Conservation (phyloP, 345 rosid species). For the Populus davidiana region DNA sequence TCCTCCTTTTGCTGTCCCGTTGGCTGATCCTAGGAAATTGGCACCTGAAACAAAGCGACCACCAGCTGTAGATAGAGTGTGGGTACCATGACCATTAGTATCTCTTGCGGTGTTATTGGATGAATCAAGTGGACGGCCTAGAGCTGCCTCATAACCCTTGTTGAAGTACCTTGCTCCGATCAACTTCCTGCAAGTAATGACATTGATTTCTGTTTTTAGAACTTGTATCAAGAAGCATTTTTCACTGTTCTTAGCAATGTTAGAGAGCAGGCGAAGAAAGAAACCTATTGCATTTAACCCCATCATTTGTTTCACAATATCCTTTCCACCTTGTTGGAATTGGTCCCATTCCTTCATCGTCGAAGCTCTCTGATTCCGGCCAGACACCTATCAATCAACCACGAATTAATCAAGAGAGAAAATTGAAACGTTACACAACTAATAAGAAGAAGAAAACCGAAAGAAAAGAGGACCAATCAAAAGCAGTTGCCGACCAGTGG, state of each 20-base stretch:
- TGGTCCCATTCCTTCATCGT: slow-evolving; percentile 17
- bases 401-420: not conserved
- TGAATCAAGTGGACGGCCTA: not conserved
- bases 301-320: slow-evolving; percentile 2
- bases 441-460: too few relatives aligned
- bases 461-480: too few relatives aligned
- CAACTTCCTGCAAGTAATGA: not conserved
- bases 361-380: slow-evolving; percentile 31
- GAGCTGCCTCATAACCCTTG: slow-evolving; percentile 7
- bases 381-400: slow-evolving; percentile 15
- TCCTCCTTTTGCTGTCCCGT: slow-evolving; percentile 21
- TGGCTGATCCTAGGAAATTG: slow-evolving; percentile 5
- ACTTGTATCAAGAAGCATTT: too few relatives aligned
- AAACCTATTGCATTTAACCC: slow-evolving; percentile 19
- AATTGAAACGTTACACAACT: too few relatives aligned
- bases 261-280: not conserved
- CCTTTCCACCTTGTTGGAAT: slow-evolving; percentile 32
- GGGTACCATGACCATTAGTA: slow-evolving; percentile 21
- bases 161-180: slow-evolving; percentile 26
- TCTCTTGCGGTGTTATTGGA: slow-evolving; percentile 4
- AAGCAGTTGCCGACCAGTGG: too few relatives aligned
- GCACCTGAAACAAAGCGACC: slow-evolving; percentile 20
- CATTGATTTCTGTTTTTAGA: too few relatives aligned
- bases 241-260: too few relatives aligned
- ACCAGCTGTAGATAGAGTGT: slow-evolving; percentile 20